These are phyloP conservation scores for Aureobasidium vineae DNA, from an alignment of 2,329 filamentous ascomycete genomes.

Conservation along the genomic window DNA sequence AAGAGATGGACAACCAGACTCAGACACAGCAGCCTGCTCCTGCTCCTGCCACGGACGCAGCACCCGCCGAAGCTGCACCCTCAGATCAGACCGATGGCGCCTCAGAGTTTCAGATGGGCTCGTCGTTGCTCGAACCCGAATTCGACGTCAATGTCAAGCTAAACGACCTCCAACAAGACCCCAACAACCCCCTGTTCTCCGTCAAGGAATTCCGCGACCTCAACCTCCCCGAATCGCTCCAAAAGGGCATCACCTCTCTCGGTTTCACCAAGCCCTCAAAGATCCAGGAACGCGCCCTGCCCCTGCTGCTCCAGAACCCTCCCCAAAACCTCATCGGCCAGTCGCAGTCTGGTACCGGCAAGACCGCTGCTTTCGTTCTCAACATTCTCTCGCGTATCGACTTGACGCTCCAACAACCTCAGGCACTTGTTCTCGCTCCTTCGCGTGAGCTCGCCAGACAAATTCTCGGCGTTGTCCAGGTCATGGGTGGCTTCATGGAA, in stretches of 20 bases:
- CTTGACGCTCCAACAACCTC: constrained; percentile 66
- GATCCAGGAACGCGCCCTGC: constrained; percentile 92
- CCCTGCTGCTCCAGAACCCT: constrained; percentile 82
- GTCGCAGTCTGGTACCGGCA: constrained; percentile 98
- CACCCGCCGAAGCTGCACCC: background rate
- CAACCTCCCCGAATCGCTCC: constrained; percentile 71
- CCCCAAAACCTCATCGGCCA: constrained; percentile 93
- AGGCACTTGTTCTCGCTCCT: constrained; percentile 85
- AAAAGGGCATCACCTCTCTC: constrained; percentile 74
- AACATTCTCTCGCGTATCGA: constrained; percentile 88
- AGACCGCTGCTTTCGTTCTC: constrained; percentile 94
- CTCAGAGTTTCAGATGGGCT: constrained; percentile 42
- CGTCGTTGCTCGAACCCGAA: constrained; percentile 62
- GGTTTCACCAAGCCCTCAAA: constrained; percentile 95
- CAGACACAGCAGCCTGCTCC: constrained; percentile 7
- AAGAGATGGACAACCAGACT: constrained; percentile 27
- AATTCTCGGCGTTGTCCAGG: constrained; percentile 79
- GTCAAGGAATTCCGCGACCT: constrained; percentile 81
- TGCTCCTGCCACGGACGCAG: background rate
- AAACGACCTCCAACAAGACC: constrained; percentile 81
- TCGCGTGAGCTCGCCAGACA: constrained; percentile 93
- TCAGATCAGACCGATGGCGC: constrained; percentile 45
- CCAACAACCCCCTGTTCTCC: constrained; percentile 83
- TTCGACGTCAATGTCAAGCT: constrained; percentile 93
- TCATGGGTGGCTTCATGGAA: constrained; percentile 79